These are phyloP conservation scores for Saccharomyces hybrid DNA, from an alignment of 1,139 yeast genomes.

Conservation along the genomic window DNA sequence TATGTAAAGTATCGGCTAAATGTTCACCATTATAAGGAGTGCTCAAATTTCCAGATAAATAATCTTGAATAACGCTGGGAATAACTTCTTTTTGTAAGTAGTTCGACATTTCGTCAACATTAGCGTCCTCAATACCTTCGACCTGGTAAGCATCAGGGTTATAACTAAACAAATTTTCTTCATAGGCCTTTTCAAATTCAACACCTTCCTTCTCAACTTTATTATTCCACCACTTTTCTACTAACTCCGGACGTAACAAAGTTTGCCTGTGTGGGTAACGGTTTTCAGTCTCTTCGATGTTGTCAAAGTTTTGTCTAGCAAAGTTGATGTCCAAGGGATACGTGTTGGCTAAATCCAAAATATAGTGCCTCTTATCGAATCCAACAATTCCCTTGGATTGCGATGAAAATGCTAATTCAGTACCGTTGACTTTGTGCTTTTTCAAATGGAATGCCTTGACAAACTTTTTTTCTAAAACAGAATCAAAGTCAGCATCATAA, in stretches of 20 bases:
- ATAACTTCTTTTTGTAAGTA: constrained; percentile 53
- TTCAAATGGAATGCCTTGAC: constrained; percentile 76
- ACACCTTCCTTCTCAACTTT: constrained; percentile 46
- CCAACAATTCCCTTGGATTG: constrained; percentile 84
- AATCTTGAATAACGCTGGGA: constrained; percentile 50
- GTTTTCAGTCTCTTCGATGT: constrained; percentile 30
- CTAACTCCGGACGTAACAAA: constrained; percentile 76
- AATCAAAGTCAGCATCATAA: constrained; percentile 44
- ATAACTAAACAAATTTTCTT: constrained; percentile 49
- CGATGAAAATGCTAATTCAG: constrained; percentile 56
- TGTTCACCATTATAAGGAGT: constrained; percentile 79
- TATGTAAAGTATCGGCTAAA: constrained; percentile 61
- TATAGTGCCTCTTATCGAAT: constrained; percentile 74
- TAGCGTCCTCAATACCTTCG: constrained; percentile 47
- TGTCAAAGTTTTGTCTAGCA: constrained; percentile 45
- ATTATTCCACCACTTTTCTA: constrained; percentile 82
- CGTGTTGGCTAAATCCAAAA: constrained; percentile 75
- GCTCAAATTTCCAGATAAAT: constrained; percentile 42
- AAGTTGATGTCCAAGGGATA: constrained; percentile 81
- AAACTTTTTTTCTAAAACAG: constrained; percentile 48
- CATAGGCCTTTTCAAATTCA: constrained; percentile 43
- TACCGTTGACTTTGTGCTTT: constrained; percentile 49
- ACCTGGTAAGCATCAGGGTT: constrained; percentile 73
- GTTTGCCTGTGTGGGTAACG: constrained; percentile 79
- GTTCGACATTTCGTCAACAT: constrained; percentile 60